phyloP scores from a whole-genome alignment of 345 rosid species.

The Lumnitzera littorea region DNA sequence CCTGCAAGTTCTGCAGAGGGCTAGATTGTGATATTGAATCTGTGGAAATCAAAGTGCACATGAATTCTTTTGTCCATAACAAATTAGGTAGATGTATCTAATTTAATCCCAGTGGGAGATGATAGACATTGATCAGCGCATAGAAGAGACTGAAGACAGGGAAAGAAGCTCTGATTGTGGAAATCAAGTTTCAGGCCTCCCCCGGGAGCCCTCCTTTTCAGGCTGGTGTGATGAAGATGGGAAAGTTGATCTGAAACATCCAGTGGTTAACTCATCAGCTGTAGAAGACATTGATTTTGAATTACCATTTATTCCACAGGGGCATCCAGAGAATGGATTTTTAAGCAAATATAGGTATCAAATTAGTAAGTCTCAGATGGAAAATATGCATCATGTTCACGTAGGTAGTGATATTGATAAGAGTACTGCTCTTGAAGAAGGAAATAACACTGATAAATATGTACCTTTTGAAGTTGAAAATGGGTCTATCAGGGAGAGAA shows the following conservation, averaged over 20 bases:
- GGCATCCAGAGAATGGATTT: slow-evolving; percentile 19
- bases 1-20: background rate
- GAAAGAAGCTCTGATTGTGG: slow-evolving; percentile 11
- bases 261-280: slow-evolving; percentile 8
- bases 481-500: slow-evolving; percentile 27
- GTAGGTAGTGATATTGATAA: slow-evolving; percentile 23
- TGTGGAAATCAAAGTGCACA: background rate
- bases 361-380: slow-evolving; percentile 24
- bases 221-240: slow-evolving; percentile 26
- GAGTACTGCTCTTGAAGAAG: slow-evolving; percentile 21
- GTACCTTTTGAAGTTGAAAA: slow-evolving; percentile 57
- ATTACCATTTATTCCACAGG: slow-evolving; percentile 22
- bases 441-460: slow-evolving; percentile 28
- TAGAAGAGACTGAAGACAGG: slow-evolving; percentile 11
- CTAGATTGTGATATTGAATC: slow-evolving; percentile 2
- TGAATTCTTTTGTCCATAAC: background rate
- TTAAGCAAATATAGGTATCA: slow-evolving; percentile 16
- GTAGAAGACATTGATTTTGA: slow-evolving; percentile 23
- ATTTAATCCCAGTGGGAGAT: slow-evolving; percentile 24
- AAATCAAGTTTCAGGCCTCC: slow-evolving; percentile 19
- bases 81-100: slow-evolving; percentile 7
- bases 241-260: slow-evolving; percentile 13
- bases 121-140: slow-evolving; percentile 19
- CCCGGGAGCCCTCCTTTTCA: slow-evolving; percentile 37
- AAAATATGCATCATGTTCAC: slow-evolving; percentile 31